Evolutionary conservation across 768 basidiomycete genomes (phyloP).

Genomic region (Pholiota conissans): DNA sequence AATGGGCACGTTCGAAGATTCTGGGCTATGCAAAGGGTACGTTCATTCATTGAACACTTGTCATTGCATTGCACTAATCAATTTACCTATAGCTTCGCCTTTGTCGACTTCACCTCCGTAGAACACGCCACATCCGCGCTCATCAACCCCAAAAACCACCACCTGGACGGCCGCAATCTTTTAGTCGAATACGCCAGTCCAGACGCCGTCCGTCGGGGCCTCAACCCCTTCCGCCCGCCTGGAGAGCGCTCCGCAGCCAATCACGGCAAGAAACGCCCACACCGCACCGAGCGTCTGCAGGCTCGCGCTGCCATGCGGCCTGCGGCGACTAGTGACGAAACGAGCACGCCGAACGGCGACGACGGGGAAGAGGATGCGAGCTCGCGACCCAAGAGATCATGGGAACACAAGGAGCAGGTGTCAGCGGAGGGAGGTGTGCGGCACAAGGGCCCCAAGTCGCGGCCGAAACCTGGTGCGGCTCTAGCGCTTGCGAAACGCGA

Average conservation of each 20-base stretch:
- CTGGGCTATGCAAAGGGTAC: conserved; percentile 93
- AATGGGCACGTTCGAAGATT: conserved; percentile 96
- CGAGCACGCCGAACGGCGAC: not conserved
- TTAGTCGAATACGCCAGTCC: conserved; percentile 88
- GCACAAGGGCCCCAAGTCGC: conserved; percentile 40
- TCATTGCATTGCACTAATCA: not conserved
- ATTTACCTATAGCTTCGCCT: conserved; percentile 72
- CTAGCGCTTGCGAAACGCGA: conserved; percentile 77
- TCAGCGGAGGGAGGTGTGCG: conserved; percentile 12
- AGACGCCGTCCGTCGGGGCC: conserved; percentile 87
- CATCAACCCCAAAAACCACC: conserved; percentile 82
- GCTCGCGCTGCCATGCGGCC: not conserved
- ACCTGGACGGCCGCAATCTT: conserved; percentile 79
- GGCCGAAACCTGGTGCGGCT: conserved; percentile 77
- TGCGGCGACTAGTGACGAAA: not conserved
- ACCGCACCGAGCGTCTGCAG: conserved; percentile 3
- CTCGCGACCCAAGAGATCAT: not conserved
- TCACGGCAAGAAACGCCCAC: conserved; percentile 3
- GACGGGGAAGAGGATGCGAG: not conserved
- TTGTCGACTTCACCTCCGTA: conserved; percentile 83
- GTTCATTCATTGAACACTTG: conserved; percentile 17
- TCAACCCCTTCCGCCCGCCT: conserved; percentile 19
- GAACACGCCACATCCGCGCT: conserved; percentile 83
- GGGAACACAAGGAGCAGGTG: conserved; percentile 6
- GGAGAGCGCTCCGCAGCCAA: conserved; percentile 3